Evolutionary conservation across 2,329 filamentous ascomycete genomes (phyloP), one percentile per base, ranked within the genome.

Genomic region (Fusarium sp.): DNA sequence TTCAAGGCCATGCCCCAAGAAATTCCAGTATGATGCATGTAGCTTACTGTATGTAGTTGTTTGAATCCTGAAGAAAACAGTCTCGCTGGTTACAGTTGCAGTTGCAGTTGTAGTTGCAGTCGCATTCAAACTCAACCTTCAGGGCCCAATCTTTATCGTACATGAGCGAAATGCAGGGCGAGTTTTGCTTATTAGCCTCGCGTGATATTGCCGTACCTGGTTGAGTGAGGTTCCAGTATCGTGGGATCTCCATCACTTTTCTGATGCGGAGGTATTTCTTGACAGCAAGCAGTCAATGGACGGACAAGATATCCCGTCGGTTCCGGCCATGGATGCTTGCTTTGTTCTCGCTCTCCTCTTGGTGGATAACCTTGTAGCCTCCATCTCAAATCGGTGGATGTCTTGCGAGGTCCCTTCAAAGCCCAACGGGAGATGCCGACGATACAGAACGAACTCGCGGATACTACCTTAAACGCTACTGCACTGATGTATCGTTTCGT

Each of bases 1-100:
- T 74, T 74, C 72, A 74, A 72, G 59, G 66, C 68, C 72, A 75
- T 72, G 65, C 72, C 34, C 12, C 7, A 41, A n/a, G 24, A 22
- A 53, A 29, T 41, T 43, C 10, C 49, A 41, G 16, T 34, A 27
- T 52, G 22, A 52, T 38, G 15, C 48, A 24, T 51, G 34, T 15
- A 18, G 18, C 25, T 25, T 47, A 47, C 25, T 18, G 24, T n/a
- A n/a, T n/a, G 24, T n/a, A 38, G 10, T 47, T 25, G 27, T 18
- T 47, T 47, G 25, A 18, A 29, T 29, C 18, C 25, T 46, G 24
- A 46, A 27, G 25, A n/a, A 46, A 46, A 12, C 25, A 29, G 25
- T 20, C 34, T 38, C 7, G 18, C 5, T 15, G 30, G 13, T 48
- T 32, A 16, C 9, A 48, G 29, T 24, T 49, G 7, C 20, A 49